phyloP scores from a whole-genome alignment of 1,284 basidiomycete genomes.

The Veloboletus limbatus region DNA sequence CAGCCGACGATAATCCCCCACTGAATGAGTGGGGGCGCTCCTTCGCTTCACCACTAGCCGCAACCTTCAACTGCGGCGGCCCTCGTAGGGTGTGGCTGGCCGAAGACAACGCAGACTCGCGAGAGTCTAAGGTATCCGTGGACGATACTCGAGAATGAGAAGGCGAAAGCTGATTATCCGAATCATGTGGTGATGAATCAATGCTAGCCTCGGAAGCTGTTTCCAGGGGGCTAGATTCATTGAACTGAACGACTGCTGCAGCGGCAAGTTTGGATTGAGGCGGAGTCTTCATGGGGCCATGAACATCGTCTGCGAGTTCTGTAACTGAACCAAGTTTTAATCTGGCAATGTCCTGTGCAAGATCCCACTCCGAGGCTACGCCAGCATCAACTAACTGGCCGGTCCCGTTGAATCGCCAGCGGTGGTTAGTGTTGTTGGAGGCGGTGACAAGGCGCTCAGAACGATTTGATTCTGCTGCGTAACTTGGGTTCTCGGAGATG shows the following conservation, averaged over 20 bases:
- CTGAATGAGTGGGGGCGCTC: slow-evolving; percentile 78
- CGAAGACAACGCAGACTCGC: slow-evolving; percentile 50
- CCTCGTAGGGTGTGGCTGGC: slow-evolving; percentile 55
- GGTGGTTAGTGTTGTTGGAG: slow-evolving; percentile 38
- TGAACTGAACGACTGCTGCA: slow-evolving; percentile 51
- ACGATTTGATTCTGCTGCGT: slow-evolving; percentile 23
- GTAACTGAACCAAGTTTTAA: slow-evolving; percentile 59
- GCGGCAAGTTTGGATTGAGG: slow-evolving; percentile 56
- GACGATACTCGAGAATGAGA: slow-evolving; percentile 77
- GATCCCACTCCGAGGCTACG: slow-evolving; percentile 58
- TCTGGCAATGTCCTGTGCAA: slow-evolving; percentile 69
- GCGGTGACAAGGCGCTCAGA: slow-evolving; percentile 31
- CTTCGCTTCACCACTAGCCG: slow-evolving; percentile 52
- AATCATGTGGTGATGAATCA: slow-evolving; percentile 66
- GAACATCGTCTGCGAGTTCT: slow-evolving; percentile 48
- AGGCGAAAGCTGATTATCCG: slow-evolving; percentile 58
- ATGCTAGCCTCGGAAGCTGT: slow-evolving; percentile 66
- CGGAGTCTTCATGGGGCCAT: slow-evolving; percentile 57
- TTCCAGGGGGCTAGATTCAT: slow-evolving; percentile 68
- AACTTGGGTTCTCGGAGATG: slow-evolving; percentile 27
- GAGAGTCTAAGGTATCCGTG: slow-evolving; percentile 63
- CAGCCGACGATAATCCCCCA: slow-evolving; percentile 67
- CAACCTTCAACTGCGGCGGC: slow-evolving; percentile 51
- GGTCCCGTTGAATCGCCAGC: slow-evolving; percentile 62
- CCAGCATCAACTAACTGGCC: slow-evolving; percentile 62